These are phyloP conservation scores for Gloeopeniophorella convolvens DNA, from an alignment of 768 basidiomycete species.

Conservation along the genomic window DNA sequence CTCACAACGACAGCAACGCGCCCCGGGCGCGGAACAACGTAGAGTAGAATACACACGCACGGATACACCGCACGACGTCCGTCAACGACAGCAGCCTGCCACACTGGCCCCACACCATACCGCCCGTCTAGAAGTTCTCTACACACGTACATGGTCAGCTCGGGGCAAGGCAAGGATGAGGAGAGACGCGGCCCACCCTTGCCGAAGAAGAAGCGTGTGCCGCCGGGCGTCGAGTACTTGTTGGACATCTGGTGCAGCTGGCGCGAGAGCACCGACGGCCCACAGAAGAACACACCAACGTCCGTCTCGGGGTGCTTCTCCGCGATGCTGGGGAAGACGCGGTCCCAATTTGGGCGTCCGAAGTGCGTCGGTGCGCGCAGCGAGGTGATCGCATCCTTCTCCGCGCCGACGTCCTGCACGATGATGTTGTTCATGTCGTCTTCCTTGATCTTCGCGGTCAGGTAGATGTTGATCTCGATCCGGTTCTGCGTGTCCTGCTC, in stretches of 20 bases:
- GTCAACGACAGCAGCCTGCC: too few species aligned
- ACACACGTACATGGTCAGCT: not conserved
- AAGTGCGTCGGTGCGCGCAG: conserved; percentile 90
- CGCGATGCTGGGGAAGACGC: conserved; percentile 62
- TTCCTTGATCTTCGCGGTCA: conserved; percentile 86
- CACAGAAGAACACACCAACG: conserved; percentile 92
- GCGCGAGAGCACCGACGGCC: conserved; percentile 64
- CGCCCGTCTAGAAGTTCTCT: conserved; percentile 27
- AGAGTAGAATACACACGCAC: too few species aligned
- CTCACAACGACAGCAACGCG: too few species aligned
- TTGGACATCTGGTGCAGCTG: conserved; percentile 74
- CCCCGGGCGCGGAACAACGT: too few species aligned
- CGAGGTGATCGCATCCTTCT: conserved; percentile 86
- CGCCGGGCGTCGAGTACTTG: conserved; percentile 72
- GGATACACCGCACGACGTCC: too few species aligned
- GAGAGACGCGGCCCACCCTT: conserved; percentile 58
- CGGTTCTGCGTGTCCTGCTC: conserved; percentile 80
- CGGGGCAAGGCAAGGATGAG: not conserved
- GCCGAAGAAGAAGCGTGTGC: conserved; percentile 86
- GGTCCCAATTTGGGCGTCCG: conserved; percentile 83
- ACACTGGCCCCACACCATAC: too few species aligned
- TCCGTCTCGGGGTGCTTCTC: conserved; percentile 86
- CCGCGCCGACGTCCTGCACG: conserved; percentile 88
- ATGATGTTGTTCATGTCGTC: conserved; percentile 94
- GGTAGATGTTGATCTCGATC: conserved; percentile 92